Evolutionary conservation across 176 grass and related monocot genomes (phyloP).

Genomic region (Triticum monococcum): DNA sequence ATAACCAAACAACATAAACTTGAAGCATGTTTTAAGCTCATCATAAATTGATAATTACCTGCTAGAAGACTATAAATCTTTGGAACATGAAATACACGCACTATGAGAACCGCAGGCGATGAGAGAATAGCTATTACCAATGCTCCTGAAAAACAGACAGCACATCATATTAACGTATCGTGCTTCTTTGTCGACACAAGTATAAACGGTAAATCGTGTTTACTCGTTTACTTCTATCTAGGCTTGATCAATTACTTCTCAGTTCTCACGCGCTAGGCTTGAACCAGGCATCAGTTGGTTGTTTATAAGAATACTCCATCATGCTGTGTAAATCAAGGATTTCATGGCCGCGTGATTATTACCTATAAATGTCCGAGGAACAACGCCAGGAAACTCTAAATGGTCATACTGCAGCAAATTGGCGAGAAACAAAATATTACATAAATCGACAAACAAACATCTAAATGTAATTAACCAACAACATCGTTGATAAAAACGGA

Average conservation of each 20-base stretch:
- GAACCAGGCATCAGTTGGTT: background rate
- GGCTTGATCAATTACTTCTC: background rate
- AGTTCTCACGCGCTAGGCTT: background rate
- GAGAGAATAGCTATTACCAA: slow-evolving; percentile 61
- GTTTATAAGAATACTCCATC: background rate
- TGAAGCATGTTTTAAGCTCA: background rate
- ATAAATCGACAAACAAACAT: slow-evolving; percentile 18
- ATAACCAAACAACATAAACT: slow-evolving; percentile 26
- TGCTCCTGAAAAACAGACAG: slow-evolving; percentile 57
- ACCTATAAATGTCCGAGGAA: slow-evolving; percentile 96
- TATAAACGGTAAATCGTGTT: background rate
- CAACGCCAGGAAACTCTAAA: slow-evolving; percentile 93
- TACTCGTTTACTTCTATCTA: background rate
- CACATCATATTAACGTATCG: background rate
- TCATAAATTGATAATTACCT: slow-evolving; percentile 41
- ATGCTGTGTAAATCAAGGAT: slow-evolving; percentile 12
- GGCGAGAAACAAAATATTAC: background rate
- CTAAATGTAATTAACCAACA: background rate
- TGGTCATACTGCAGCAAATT: slow-evolving; percentile 73
- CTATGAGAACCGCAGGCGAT: slow-evolving; percentile 55
- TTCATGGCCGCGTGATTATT: slow-evolving; percentile 29
- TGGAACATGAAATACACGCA: slow-evolving; percentile 51
- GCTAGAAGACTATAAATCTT: slow-evolving; percentile 80
- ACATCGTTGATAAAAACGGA: background rate
- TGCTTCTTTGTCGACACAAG: background rate